Evolutionary conservation across 306 rosid species (phyloP).

Genomic region (Mimosa pudica): DNA sequence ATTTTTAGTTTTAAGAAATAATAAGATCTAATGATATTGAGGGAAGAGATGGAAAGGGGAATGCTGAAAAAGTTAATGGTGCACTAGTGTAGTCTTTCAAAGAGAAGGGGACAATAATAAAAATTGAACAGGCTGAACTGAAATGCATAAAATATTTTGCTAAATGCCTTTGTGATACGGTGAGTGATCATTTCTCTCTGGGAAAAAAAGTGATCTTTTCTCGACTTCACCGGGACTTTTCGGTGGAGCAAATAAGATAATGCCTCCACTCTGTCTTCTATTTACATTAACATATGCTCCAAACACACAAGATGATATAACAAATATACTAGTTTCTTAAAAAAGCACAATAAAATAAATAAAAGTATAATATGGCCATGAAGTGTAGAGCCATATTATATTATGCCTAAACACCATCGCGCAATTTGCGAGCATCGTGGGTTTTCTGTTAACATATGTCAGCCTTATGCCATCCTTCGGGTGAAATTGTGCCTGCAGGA

Average conservation of each 20-base stretch:
- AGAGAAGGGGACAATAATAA: too few species aligned
- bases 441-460: slow-evolving; percentile 7
- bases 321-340: not conserved
- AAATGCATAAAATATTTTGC: not conserved
- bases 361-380: not conserved
- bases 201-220: not conserved
- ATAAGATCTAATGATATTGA: too few species aligned
- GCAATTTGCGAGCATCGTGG: slow-evolving; percentile 43
- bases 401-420: slow-evolving; percentile 37
- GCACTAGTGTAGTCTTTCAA: too few species aligned
- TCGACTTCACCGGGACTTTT: slow-evolving; percentile 1
- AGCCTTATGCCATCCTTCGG: slow-evolving; percentile 37
- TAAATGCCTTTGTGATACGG: not conserved
- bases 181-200: not conserved
- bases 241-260: slow-evolving; percentile 6
- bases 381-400: not conserved
- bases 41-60: too few species aligned
- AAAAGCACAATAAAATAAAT: not conserved
- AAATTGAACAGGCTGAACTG: not conserved
- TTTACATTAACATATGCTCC: slow-evolving; percentile 28
- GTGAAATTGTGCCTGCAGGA: slow-evolving; percentile 33
- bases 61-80: too few species aligned
- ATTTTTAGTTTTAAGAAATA: too few species aligned
- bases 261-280: slow-evolving; percentile 19
- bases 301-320: not conserved